A percentile compares a stretch with the other conserved stretches of the same genome.
Conservation (phyloP, 2,329 filamentous ascomycete genomes). For the Fusarium sarcochroum region DNA sequence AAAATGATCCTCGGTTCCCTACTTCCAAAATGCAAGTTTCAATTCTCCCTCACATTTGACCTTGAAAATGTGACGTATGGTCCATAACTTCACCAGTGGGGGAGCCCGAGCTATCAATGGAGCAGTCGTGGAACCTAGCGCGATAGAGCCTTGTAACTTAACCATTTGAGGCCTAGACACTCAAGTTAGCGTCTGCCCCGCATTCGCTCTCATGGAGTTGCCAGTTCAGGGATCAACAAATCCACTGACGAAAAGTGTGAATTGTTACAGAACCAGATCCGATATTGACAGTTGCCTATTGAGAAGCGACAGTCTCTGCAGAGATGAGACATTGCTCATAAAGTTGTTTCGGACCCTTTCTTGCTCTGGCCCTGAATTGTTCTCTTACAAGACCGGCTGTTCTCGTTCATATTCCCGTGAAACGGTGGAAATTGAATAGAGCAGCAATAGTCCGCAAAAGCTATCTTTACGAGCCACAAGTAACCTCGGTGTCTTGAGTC, state of each 20-base stretch:
- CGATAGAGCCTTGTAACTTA: conserved; percentile 26
- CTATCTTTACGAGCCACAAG: conserved; percentile 10
- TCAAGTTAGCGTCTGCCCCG: conserved; percentile 35
- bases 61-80: conserved; percentile 37
- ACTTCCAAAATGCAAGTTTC: conserved; percentile 34
- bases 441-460: conserved; percentile 24
- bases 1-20: conserved; percentile 13
- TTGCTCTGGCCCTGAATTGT: conserved; percentile 13
- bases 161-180: conserved; percentile 33
- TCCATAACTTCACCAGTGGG: conserved; percentile 19
- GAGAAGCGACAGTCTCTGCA: conserved; percentile 19
- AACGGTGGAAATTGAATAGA: conserved; percentile 23
- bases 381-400: conserved; percentile 6
- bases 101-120: conserved; percentile 26
- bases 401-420: conserved; percentile 12
- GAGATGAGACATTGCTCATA: conserved; percentile 28
- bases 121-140: conserved; percentile 13
- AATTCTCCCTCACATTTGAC: conserved; percentile 38
- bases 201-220: conserved; percentile 25
- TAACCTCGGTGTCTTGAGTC: conserved; percentile 18
- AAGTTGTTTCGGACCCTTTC: conserved; percentile 34
- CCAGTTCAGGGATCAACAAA: conserved; percentile 19
- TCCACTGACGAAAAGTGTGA: background rate
- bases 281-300: conserved; percentile 16
- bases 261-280: conserved; percentile 15